Evolutionary conservation across 2,329 filamentous ascomycete species (phyloP), one percentile per base, ranked within the genome.

Genomic region (Dothideomycetes sp.): DNA sequence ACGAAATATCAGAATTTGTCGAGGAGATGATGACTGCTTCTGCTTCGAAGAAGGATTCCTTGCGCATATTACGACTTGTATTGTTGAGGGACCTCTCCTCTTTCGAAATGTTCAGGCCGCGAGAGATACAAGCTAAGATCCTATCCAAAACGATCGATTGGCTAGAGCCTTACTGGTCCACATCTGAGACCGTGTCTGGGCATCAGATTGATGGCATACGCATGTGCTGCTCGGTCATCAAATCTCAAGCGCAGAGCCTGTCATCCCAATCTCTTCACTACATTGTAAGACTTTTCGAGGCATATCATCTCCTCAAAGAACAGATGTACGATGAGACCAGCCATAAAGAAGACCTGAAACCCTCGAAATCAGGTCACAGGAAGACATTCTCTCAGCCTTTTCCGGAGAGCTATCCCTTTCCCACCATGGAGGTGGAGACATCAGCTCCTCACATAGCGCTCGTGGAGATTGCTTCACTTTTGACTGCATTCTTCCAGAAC

Each of bases 141-240:
- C 77, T 42, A 17, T 33, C 31, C 18, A 17, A 40, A 19, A 44
- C 34, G 8, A 41, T 35, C 12, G 37, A 39, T 33, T 98, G 91
- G 91, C 79, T 98, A 42, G 79, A 81, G 10, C 88, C 89, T 3
- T 88, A 96, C 59, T 98, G 91, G 91, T 89, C 89, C 10, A 76
- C 77, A 45, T 75, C 73, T 0, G 72, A 75, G 3, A 69, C 79
- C 19, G 76, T 89, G 8, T 87, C 78, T 3, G 81, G 88, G 27
- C 84, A 94, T 53, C 96, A 87, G 77, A 82, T 81, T 47, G 86
- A 94, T 16, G 91, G 96, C 62, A 84, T 96, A 14, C 82, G 91
- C 12, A 68, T 98, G 12, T 94, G 89, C 61, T 94, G 87, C 61
- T 93, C 89, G 1, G 83, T 98, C 24, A 71, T 98, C 27, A 85